phyloP scores from a whole-genome alignment of 306 rosid species.

The Dalbergia cultrata region DNA sequence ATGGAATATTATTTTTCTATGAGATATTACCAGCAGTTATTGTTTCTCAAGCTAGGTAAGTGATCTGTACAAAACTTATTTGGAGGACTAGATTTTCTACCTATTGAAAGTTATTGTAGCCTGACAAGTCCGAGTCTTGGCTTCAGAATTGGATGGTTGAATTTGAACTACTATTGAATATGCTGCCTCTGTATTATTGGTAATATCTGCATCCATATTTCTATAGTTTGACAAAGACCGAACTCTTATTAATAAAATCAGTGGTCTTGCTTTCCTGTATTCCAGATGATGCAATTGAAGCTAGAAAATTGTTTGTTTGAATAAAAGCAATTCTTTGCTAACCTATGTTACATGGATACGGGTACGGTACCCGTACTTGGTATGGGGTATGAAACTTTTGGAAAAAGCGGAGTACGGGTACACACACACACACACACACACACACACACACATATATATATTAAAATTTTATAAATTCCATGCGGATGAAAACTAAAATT shows the following conservation, averaged over 20 bases:
- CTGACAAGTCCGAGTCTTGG: slow-evolving; percentile 1
- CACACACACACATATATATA: no score
- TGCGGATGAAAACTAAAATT: no score
- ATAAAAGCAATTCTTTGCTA: not conserved
- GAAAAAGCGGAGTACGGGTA: no score
- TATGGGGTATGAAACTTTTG: no score
- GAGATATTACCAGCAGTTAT: slow-evolving; percentile 1
- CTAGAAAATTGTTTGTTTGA: slow-evolving; percentile 33
- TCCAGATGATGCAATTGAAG: slow-evolving; percentile 33
- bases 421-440: no score
- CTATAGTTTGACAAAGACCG: slow-evolving; percentile 1
- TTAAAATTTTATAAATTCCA: no score
- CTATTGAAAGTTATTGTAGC: not conserved
- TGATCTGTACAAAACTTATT: slow-evolving; percentile 5
- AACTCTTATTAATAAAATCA: not conserved
- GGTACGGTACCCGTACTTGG: no score
- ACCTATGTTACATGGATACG: no score
- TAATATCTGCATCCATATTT: slow-evolving; percentile 5
- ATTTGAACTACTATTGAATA: not conserved
- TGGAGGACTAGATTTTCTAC: slow-evolving; percentile 22
- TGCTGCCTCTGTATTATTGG: slow-evolving; percentile 11
- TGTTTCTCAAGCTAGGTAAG: slow-evolving; percentile 2
- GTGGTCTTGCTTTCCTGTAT: slow-evolving; percentile 24
- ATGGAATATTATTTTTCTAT: slow-evolving; percentile 2
- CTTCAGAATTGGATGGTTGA: slow-evolving; percentile 17